These are phyloP conservation scores for Gymnopus androsaceus DNA, from an alignment of 1,284 basidiomycete species.

Conservation along the genomic window DNA sequence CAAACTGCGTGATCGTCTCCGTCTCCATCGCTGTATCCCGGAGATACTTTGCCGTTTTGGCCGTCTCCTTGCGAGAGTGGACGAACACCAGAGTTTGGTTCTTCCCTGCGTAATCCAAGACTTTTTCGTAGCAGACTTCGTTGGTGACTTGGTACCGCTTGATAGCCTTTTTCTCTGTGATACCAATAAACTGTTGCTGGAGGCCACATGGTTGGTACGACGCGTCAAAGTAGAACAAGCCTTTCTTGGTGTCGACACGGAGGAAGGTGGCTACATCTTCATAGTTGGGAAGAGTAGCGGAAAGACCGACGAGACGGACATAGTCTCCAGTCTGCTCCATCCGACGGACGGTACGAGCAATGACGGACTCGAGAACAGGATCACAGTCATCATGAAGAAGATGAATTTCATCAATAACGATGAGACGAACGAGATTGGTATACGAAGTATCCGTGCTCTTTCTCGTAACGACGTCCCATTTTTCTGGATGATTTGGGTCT, in stretches of 20 bases:
- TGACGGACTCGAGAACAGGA: conserved; percentile 92
- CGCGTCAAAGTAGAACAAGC: conserved; percentile 97
- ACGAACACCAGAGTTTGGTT: conserved; percentile 95
- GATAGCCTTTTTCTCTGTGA: conserved; percentile 99
- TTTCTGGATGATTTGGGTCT: conserved; percentile 98
- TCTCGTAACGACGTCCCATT: conserved; percentile 99
- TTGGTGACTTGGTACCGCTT: conserved; percentile 98
- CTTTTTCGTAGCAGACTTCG: conserved; percentile 99
- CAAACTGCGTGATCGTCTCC: conserved; percentile 94
- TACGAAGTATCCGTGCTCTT: conserved; percentile 97
- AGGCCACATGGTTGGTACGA: conserved; percentile 92
- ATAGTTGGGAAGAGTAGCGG: conserved; percentile 97
- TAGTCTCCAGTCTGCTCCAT: conserved; percentile 94
- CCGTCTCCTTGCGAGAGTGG: conserved; percentile 97
- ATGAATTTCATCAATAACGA: conserved; percentile 99
- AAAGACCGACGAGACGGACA: conserved; percentile 93
- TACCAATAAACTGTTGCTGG: conserved; percentile 96
- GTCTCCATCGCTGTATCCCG: conserved; percentile 95
- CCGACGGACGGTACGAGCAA: conserved; percentile 88
- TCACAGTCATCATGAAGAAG: conserved; percentile 97
- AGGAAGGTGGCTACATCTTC: conserved; percentile 99
- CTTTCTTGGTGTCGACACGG: conserved; percentile 94
- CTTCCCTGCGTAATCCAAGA: conserved; percentile 89
- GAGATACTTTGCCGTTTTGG: conserved; percentile 95
- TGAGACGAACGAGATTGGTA: conserved; percentile 93